Percentiles rank a stretch among this genome's conserved stretches.
Conservation (phyloP, 2,329 filamentous ascomycete genomes). For the Didymella lethalis region DNA sequence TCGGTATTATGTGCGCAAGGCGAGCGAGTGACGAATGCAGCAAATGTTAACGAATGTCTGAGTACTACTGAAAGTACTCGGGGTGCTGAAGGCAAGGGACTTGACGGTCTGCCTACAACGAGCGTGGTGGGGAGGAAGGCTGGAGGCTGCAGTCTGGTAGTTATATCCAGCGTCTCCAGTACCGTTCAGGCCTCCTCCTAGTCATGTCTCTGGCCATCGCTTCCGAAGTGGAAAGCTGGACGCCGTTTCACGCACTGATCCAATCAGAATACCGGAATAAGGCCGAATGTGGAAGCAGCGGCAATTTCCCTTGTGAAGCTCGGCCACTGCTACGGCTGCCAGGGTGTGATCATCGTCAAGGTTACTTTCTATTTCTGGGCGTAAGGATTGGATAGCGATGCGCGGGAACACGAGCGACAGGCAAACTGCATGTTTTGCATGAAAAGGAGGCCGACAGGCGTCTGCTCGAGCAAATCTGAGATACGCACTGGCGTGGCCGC, state of each 20-base stretch:
- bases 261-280: conserved; percentile 14
- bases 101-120: conserved; percentile 38
- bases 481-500: background rate
- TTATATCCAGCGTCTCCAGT: conserved; percentile 22
- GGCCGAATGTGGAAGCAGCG: conserved; percentile 33
- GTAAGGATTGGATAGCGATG: conserved; percentile 27
- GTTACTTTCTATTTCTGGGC: conserved; percentile 38
- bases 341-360: conserved; percentile 35
- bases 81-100: conserved; percentile 36
- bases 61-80: conserved; percentile 26
- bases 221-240: conserved; percentile 23
- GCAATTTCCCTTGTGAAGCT: conserved; percentile 35
- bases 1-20: conserved; percentile 22
- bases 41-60: conserved; percentile 27
- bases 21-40: conserved; percentile 20
- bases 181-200: conserved; percentile 16
- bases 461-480: conserved; percentile 18
- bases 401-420: conserved; percentile 17
- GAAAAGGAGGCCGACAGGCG: conserved; percentile 1
- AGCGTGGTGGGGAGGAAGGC: conserved; percentile 26
- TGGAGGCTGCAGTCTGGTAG: conserved; percentile 34
- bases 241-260: conserved; percentile 15
- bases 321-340: conserved; percentile 33
- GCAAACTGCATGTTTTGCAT: conserved; percentile 23
- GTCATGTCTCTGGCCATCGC: conserved; percentile 27